Conservation (phyloP, 2,329 filamentous ascomycete genomes). For the Bipolaris zeicola region DNA sequence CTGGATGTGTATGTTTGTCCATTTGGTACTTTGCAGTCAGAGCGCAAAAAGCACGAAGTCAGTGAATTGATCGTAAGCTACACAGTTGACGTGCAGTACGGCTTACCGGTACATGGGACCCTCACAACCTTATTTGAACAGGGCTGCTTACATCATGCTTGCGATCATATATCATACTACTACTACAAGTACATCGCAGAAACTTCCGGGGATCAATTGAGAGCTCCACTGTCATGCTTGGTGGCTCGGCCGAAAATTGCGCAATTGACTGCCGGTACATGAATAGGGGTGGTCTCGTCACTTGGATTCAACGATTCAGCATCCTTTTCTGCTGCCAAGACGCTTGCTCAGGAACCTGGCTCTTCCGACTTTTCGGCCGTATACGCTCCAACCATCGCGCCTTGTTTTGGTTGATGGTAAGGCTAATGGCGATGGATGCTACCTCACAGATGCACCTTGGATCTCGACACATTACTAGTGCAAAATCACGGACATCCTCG, state of each 20-base stretch:
- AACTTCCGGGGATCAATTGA: background rate
- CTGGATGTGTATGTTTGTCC: background rate
- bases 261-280: background rate
- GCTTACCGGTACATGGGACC: background rate
- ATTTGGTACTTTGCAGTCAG: background rate
- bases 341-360: slow-evolving; percentile 6
- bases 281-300: background rate
- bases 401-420: background rate
- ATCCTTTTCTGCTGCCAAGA: slow-evolving; percentile 2
- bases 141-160: background rate
- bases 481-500: background rate
- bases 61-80: background rate
- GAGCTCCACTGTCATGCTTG: background rate
- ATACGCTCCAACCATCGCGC: background rate
- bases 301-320: slow-evolving; percentile 1
- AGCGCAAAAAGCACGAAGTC: background rate
- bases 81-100: background rate
- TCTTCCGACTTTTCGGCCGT: background rate
- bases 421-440: background rate
- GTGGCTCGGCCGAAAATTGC: slow-evolving; percentile 2
- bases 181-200: too few species aligned
- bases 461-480: background rate
- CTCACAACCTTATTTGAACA: background rate
- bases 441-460: background rate
- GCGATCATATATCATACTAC: background rate